These are phyloP conservation scores for Zygnema circumcarinatum DNA, from an alignment of 139 green algal genomes.

Conservation along the genomic window DNA sequence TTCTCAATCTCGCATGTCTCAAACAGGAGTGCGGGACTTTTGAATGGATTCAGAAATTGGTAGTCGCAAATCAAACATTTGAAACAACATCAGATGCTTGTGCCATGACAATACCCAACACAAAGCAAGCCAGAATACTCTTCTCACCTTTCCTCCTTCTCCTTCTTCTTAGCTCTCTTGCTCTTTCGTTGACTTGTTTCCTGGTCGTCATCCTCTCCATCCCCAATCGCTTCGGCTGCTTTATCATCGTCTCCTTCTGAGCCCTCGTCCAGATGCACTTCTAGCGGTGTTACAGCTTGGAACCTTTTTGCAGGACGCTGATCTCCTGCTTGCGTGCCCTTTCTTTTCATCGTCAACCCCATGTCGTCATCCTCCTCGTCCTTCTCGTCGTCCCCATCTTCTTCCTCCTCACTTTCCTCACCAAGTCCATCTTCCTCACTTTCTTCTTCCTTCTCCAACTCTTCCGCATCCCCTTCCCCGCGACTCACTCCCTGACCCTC, in stretches of 20 bases:
- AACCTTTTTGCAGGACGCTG: not conserved
- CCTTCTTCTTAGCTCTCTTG: slow-evolving; percentile 48
- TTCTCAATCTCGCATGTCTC: too few species aligned
- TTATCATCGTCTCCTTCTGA: slow-evolving; percentile 59
- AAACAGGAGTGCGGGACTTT: not conserved
- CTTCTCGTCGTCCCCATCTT: slow-evolving; percentile 36
- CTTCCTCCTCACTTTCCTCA: not conserved
- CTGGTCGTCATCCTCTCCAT: not conserved
- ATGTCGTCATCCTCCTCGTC: slow-evolving; percentile 64
- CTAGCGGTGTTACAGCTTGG: not conserved
- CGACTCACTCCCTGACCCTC: not conserved
- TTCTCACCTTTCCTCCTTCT: slow-evolving; percentile 62
- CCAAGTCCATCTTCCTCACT: slow-evolving; percentile 59
- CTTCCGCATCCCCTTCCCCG: not conserved
- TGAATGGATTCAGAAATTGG: too few species aligned
- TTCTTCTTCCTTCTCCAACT: slow-evolving; percentile 31
- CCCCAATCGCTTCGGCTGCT: not conserved
- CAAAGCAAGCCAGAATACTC: slow-evolving; percentile 1
- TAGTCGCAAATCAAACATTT: too few species aligned
- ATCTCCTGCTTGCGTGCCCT: not conserved
- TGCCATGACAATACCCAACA: not conserved
- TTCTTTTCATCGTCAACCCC: not conserved
- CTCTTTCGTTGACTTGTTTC: slow-evolving; percentile 2
- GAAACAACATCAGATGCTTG: too few species aligned
- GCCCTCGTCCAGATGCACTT: slow-evolving; percentile 5